Base-by-base conservation (phyloP, 2,329 filamentous ascomycete species). In the Penicillium sp. region DNA sequence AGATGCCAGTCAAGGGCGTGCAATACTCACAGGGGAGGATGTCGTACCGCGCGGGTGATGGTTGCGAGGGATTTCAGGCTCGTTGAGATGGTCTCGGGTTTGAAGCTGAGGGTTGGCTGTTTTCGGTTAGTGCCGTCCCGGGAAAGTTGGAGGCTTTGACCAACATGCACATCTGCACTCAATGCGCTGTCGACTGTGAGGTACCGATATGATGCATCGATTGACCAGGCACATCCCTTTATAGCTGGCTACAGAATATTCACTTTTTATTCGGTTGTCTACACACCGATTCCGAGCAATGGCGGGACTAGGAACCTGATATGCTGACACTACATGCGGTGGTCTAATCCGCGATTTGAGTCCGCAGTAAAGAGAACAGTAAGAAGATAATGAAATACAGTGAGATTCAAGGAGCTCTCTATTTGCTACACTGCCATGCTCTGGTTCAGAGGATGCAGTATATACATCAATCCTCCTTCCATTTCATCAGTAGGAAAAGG, bases 121-220 rank as follows among this genome's bases (percentile, higher is more conserved):
- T 62, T 67, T 56, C 45, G 64, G 65, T 65, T 67, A 67, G 64
- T 55, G 62, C 48, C 43, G 37, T 35, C 42, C n/a, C 41, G 38
- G 47, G 30, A 44, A 52, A 45, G 28, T 39, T 22, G 18, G 18
- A 22, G 18, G 18, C 18, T 5, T 22, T 22, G 18, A 22, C 18
- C 18, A 22, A 22, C 18, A 5, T 22, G 18, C 5, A 5, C 18
- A 22, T 22, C 18, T 5, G 9, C 18, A 22, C 9, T 22, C 18
- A 22, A 9, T 5, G 5, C 18, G 9, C 18, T 9, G 18, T 22
- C 18, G 9, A 22, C 5, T 9, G 9, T 22, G 18, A 22, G 9
- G 9, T 5, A 5, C 18, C 18, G 18, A 22, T 22, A 22, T 22
- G 18, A 22, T 22, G 18, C n/a, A n/a, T n/a, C n/a, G n/a, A n/a